Conservation (phyloP, 2,329 filamentous ascomycete genomes). For the Orbilia oligospora region DNA sequence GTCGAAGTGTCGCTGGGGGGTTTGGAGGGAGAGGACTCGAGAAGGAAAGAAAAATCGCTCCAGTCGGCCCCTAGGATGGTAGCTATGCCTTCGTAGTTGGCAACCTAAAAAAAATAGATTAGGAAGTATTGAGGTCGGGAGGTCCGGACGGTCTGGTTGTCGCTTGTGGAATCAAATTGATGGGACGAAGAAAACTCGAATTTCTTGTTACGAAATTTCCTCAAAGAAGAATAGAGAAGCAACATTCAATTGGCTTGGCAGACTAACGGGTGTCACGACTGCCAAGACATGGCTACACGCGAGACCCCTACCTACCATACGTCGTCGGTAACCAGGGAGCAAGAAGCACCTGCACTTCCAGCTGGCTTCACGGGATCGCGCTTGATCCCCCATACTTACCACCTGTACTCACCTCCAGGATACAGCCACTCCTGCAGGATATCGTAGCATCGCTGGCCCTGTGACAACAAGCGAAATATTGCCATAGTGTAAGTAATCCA, state of each 20-base stretch:
- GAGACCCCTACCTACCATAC: background rate
- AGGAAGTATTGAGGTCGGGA: background rate
- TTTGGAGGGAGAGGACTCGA: background rate
- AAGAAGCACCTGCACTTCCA: background rate
- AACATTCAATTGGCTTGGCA: background rate
- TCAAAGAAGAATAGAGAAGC: conserved; percentile 6
- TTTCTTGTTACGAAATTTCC: background rate
- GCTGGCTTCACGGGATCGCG: background rate
- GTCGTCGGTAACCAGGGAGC: too few species aligned
- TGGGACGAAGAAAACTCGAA: conserved; percentile 2
- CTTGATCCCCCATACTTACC: background rate
- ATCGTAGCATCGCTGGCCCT: too few species aligned
- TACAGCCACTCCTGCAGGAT: too few species aligned
- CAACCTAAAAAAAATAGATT: background rate
- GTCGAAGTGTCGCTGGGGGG: background rate
- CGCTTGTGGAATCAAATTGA: background rate
- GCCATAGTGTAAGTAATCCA: background rate
- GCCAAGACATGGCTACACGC: conserved; percentile 4
- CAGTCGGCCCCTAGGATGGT: background rate
- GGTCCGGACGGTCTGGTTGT: background rate
- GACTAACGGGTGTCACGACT: background rate
- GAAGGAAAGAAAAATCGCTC: background rate
- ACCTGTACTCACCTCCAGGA: too few species aligned
- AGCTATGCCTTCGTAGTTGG: background rate
- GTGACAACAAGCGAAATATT: too few species aligned